Base-by-base conservation (phyloP, 768 basidiomycete species). In the Trametes cubensis region DNA sequence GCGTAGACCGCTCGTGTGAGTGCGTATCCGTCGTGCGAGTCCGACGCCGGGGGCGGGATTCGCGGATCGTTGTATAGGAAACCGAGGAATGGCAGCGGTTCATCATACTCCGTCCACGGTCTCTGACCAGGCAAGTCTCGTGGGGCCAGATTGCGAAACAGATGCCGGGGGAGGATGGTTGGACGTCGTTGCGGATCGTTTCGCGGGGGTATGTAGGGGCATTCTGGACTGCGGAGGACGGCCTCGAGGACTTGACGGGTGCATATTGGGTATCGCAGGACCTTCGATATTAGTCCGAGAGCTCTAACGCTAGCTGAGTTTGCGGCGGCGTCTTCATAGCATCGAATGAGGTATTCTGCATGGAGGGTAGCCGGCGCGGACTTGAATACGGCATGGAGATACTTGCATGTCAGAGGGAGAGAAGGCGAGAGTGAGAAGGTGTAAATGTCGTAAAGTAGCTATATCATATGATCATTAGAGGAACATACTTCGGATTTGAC, bases 371-470 rank as follows among this genome's bases (percentile, higher is more conserved):
- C 57, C 0, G 89, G 82, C 0, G 89, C 80, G 2, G 75, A 71
- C 10, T 78, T 73, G 76, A 89, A 89, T 15, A 89, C 76, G 15
- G 70, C 44, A 62, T 83, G 71, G 20, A 95, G 72, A 41, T 78
- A 72, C 61, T 75, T 81, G 63, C 83, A 90, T 34, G 83, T 76
- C 53, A 74, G 73, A 0, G 93, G 92, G 8, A 97, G 76, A 39
- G 76, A 68, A 18, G 83, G 78, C 3, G 90, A 92, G 6, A 85
- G 75, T 0, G 92, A 86, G 64, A 79, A 79, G 18, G 90, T 80
- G 66, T 94, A 89, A 15, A 96, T 81, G 58, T 94, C 85, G 67
- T 89, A 88, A 0, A 95, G 74, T 10, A 98, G 80, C 94, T 95
- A 45, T 1, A 44, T 13, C 41, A 28, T 17, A 28, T 10, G 10